These are phyloP conservation scores for Suillus bovinus DNA, from an alignment of 768 basidiomycete species.

Conservation along the genomic window DNA sequence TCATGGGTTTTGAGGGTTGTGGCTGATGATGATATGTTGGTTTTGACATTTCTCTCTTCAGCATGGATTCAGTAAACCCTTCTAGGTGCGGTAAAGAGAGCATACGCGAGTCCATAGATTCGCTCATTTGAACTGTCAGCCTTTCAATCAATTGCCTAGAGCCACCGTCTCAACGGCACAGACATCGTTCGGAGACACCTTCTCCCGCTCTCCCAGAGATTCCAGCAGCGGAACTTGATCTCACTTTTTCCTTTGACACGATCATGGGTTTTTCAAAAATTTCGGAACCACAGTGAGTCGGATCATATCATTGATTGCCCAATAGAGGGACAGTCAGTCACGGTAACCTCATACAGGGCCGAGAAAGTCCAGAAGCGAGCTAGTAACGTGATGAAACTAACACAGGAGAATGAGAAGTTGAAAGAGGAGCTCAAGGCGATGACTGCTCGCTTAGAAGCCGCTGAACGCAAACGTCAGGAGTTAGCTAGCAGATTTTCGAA, in stretches of 20 bases:
- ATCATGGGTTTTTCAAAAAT: slow-evolving; percentile 37
- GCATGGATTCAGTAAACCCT: slow-evolving; percentile 25
- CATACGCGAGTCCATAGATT: slow-evolving; percentile 3
- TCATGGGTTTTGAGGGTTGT: slow-evolving; percentile 2
- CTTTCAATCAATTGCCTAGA: slow-evolving; percentile 20
- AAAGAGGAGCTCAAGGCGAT: slow-evolving; percentile 75
- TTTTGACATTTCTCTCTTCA: background rate
- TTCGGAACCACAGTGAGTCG: slow-evolving; percentile 48
- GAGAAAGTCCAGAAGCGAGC: slow-evolving; percentile 63
- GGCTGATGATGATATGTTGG: background rate
- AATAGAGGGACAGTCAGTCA: slow-evolving; percentile 33
- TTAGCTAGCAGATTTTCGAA: slow-evolving; percentile 39
- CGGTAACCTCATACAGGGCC: slow-evolving; percentile 24
- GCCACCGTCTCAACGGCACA: slow-evolving; percentile 13
- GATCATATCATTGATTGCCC: slow-evolving; percentile 23
- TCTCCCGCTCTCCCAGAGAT: slow-evolving; percentile 51
- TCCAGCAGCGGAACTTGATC: slow-evolving; percentile 45
- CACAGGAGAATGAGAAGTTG: slow-evolving; percentile 78
- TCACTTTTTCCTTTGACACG: slow-evolving; percentile 42
- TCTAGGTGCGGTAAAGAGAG: slow-evolving; percentile 24
- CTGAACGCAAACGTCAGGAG: slow-evolving; percentile 59
- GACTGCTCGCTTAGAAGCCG: slow-evolving; percentile 72
- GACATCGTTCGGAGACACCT: slow-evolving; percentile 23
- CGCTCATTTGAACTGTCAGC: slow-evolving; percentile 28
- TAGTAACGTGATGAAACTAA: slow-evolving; percentile 74